These are phyloP conservation scores for Lasiodiplodia citricola DNA, from an alignment of 2,329 filamentous ascomycete genomes.

Conservation along the genomic window DNA sequence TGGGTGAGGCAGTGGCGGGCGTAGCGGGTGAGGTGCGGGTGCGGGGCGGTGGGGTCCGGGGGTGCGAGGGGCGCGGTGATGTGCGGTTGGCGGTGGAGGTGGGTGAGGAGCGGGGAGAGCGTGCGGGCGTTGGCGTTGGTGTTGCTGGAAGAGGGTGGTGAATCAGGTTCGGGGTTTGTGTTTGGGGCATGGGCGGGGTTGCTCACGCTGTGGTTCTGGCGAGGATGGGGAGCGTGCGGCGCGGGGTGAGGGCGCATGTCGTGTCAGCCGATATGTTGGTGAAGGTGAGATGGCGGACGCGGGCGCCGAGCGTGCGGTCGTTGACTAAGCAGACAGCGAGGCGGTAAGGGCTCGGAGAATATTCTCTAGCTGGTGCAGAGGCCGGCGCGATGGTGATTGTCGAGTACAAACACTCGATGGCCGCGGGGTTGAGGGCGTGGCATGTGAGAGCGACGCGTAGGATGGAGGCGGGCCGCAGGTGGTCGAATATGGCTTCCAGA, in stretches of 20 bases:
- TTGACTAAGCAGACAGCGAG: background rate
- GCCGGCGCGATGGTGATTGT: background rate
- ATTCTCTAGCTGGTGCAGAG: background rate
- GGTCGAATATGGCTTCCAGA: background rate
- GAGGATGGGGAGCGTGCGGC: background rate
- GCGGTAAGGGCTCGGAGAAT: background rate
- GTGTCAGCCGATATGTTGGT: background rate
- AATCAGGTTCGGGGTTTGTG: background rate
- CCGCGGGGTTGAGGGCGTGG: background rate
- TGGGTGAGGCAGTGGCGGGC: background rate
- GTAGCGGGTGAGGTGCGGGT: background rate
- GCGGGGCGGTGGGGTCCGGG: background rate
- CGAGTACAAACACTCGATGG: background rate
- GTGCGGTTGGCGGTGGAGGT: background rate
- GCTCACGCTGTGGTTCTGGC: background rate
- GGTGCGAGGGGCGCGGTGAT: too few species aligned
- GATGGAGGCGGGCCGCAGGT: background rate
- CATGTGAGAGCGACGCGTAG: background rate
- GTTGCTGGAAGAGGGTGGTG: background rate
- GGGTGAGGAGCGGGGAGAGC: background rate
- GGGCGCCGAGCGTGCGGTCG: background rate
- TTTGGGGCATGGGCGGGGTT: background rate
- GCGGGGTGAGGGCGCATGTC: background rate
- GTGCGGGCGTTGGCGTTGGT: background rate
- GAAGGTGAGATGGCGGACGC: constrained; percentile 4